Percentiles rank a stretch among this genome's conserved stretches.
Evolutionary conservation across 192 early-diverging fungal species (phyloP).

Genomic region (Mortierella claussenii): DNA sequence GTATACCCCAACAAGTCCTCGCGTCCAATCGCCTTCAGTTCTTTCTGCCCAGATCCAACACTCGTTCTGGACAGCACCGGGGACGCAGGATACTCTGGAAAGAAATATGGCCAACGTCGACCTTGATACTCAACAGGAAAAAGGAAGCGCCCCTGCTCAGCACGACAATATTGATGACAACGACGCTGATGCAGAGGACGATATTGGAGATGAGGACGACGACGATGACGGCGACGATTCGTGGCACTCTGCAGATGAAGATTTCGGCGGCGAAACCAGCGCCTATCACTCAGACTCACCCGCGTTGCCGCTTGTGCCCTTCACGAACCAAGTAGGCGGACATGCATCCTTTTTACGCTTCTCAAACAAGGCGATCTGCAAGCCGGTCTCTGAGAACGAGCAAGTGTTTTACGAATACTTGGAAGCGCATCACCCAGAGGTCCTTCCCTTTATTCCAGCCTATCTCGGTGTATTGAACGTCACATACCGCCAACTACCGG

Average conservation of each 20-base stretch:
- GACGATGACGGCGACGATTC: constrained; percentile 31
- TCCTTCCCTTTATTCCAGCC: constrained; percentile 90
- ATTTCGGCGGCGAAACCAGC: constrained; percentile 47
- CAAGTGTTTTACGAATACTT: constrained; percentile 92
- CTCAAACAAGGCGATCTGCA: constrained; percentile 96
- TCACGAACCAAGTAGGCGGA: constrained; percentile 94
- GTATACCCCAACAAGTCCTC: constrained; percentile 29
- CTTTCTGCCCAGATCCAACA: constrained; percentile 42
- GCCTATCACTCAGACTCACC: constrained; percentile 60
- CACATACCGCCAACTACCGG: constrained; percentile 69
- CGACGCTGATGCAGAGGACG: constrained; percentile 10
- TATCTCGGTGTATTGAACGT: constrained; percentile 97
- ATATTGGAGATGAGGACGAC: constrained; percentile 2
- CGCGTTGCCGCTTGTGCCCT: constrained; percentile 78
- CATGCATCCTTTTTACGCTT: constrained; percentile 96
- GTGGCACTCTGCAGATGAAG: constrained; percentile 49
- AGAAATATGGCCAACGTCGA: background rate
- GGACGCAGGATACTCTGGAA: background rate
- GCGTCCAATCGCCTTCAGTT: constrained; percentile 40
- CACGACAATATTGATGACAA: constrained; percentile 2
- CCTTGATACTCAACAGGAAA: background rate
- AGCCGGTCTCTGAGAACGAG: constrained; percentile 88
- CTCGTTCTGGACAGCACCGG: constrained; percentile 21
- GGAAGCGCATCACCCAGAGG: constrained; percentile 69
- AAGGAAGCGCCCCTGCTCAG: background rate